Conservation (phyloP, 305 asterid species). For the Rubia tinctorum region DNA sequence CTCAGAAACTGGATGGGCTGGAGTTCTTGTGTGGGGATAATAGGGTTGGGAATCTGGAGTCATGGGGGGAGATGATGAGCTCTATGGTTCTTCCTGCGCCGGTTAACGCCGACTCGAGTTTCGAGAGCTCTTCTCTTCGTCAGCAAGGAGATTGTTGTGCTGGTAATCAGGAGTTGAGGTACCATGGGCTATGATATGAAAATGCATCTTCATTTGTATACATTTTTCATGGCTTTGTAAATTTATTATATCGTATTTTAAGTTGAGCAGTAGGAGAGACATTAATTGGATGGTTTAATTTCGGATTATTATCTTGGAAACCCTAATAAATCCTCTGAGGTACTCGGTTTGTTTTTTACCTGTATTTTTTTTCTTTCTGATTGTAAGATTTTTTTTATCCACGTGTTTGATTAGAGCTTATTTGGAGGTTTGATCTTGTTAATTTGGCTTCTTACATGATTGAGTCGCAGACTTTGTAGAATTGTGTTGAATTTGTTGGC, state of each 20-base stretch:
- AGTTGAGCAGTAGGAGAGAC: slow-evolving; percentile 9
- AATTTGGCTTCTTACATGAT: slow-evolving; percentile 2
- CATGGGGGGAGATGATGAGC: slow-evolving; percentile 45
- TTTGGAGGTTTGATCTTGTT: neutral
- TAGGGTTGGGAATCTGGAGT: slow-evolving; percentile 25
- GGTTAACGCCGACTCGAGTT: slow-evolving; percentile 12
- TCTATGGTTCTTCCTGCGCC: slow-evolving; percentile 33
- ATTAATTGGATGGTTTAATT: neutral
- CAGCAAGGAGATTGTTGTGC: slow-evolving; percentile 8
- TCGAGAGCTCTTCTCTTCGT: neutral
- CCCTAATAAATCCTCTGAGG: slow-evolving; percentile 27
- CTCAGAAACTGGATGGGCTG: slow-evolving; percentile 37
- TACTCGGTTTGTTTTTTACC: neutral
- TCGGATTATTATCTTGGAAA: slow-evolving; percentile 14
- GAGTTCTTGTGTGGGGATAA: slow-evolving; percentile 48
- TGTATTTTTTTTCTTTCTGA: neutral
- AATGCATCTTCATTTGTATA: slow-evolving; percentile 14
- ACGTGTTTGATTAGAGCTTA: slow-evolving; percentile 2
- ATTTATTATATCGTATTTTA: slow-evolving; percentile 7
- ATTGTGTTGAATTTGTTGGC: neutral
- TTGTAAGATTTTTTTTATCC: neutral
- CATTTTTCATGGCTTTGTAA: slow-evolving; percentile 18
- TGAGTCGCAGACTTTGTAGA: neutral
- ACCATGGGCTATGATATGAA: slow-evolving; percentile 19
- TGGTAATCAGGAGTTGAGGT: slow-evolving; percentile 27